Base-by-base conservation (phyloP, 805 yeast genomes). In the Yamadazyma phyllophila region DNA sequence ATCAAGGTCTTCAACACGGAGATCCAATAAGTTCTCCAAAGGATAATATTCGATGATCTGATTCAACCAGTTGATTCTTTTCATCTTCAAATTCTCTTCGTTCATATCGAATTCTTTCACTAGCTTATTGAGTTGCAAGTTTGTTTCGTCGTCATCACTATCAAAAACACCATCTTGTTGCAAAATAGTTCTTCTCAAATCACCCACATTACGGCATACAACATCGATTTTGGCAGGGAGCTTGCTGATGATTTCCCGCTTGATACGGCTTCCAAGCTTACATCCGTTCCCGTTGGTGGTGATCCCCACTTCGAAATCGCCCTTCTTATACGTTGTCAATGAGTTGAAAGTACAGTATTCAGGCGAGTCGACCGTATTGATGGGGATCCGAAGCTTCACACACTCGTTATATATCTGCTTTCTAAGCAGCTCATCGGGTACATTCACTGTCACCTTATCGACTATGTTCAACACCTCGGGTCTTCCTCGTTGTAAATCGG, bases 11-110 rank as follows among this genome's bases (percentile, higher is more conserved):
- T 78, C 78, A 13, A 86, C 62, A 1, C 83, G 75, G 1, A 91
- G 58, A 2, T 72, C 69, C 1, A 84, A 82, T 33, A 91, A 71
- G 55, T 79, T 76, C 7, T 71, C 67, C 36, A 91, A 69, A 2
- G 98, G 98, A 57, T 80, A 91, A 62, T 92, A 91, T 57, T 91
- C 97, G 42, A 92, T 92, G 43, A 90, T 79, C 59, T 91, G 97
- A 2, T 90, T 79, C 44, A 91, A 67, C 95, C 96, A 92, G 57
- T 95, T 75, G 24, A 88, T 74, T 55, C 94, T 73, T 56, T 82
- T 82, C 30, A 72, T 59, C 49, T 76, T 80, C 50, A 71, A 69
- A 44, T 78, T 76, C 44, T 76, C 73, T 46, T 69, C 74, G 7
- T 77, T 67, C 76, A 74, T 76, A 46, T 73, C 71, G 53, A 80